Evolutionary conservation across 768 basidiomycete genomes (phyloP).

Genomic region (Lepiota brunneoincarnata): DNA sequence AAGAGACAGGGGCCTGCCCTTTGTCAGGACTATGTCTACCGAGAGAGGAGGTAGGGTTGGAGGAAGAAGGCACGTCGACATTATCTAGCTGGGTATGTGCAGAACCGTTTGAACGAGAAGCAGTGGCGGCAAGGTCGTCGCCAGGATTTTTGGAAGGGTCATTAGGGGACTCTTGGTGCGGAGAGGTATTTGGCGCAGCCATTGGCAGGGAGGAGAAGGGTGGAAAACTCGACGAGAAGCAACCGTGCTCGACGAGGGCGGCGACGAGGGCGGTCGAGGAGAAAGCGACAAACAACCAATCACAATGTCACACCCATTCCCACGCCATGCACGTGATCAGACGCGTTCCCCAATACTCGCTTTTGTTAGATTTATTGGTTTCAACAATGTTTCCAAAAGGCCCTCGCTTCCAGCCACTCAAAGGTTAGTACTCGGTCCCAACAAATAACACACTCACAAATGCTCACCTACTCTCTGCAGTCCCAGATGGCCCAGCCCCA

Average conservation of each 20-base stretch:
- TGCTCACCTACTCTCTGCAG: conserved; percentile 24
- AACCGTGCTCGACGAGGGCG: conserved; percentile 12
- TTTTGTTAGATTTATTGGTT: background rate
- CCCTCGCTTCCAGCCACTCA: conserved; percentile 40
- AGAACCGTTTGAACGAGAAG: conserved; percentile 8
- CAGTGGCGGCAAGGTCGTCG: background rate
- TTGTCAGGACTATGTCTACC: conserved; percentile 9
- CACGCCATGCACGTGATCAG: conserved; percentile 20
- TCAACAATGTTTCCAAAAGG: conserved; percentile 45
- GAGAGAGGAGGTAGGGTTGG: background rate
- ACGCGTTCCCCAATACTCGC: conserved; percentile 20
- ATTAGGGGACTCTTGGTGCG: background rate
- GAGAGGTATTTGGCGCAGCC: conserved; percentile 1
- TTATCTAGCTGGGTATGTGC: conserved; percentile 6
- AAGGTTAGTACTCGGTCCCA: conserved; percentile 25
- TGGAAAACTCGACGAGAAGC: conserved; percentile 7
- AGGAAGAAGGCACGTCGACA: background rate
- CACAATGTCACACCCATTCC: conserved; percentile 5
- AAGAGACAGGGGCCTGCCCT: conserved; percentile 5
- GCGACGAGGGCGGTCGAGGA: conserved; percentile 8
- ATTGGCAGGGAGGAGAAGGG: background rate
- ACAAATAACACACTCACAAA: background rate
- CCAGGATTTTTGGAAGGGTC: background rate
- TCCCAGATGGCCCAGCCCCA: conserved; percentile 51
- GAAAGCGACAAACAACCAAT: conserved; percentile 6